A percentile compares a stretch with the other conserved stretches of the same genome.
These are phyloP conservation scores for Symbiodinium pilosum DNA, from an alignment of 73 alveolate genomes.

Conservation along the genomic window DNA sequence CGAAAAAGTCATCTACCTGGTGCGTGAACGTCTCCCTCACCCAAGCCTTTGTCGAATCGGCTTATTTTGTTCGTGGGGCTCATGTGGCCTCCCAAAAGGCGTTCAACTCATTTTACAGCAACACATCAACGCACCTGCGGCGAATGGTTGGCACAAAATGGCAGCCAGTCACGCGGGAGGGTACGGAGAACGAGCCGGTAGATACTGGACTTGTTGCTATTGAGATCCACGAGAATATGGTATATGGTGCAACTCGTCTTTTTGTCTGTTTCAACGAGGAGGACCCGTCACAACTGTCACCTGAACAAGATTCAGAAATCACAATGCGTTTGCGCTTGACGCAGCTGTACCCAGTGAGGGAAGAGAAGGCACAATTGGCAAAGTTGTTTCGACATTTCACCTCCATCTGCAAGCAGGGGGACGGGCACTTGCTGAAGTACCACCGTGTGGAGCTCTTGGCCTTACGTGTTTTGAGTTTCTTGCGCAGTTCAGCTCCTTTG, in stretches of 20 bases:
- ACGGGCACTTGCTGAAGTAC: constrained; percentile 68
- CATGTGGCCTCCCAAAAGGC: constrained; percentile 81
- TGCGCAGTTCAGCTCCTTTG: constrained; percentile 49
- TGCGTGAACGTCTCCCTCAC: constrained; percentile 71
- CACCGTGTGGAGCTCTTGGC: constrained; percentile 81
- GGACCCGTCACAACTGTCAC: constrained; percentile 50
- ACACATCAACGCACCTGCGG: constrained; percentile 38
- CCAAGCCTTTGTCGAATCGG: constrained; percentile 78
- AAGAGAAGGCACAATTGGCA: constrained; percentile 50
- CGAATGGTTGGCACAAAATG: constrained; percentile 65
- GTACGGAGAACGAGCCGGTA: not conserved
- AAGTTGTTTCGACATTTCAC: constrained; percentile 60
- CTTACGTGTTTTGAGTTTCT: constrained; percentile 29
- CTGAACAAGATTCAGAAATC: constrained; percentile 63
- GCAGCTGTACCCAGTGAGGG: constrained; percentile 38
- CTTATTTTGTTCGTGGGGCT: constrained; percentile 48
- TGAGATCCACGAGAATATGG: constrained; percentile 65
- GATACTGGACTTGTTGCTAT: constrained; percentile 61
- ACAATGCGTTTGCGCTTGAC: constrained; percentile 54
- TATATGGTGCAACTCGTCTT: constrained; percentile 39
- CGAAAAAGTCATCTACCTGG: constrained; percentile 67
- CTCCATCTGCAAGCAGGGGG: constrained; percentile 60
- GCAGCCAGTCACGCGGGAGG: constrained; percentile 30
- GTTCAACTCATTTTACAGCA: constrained; percentile 65
- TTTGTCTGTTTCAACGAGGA: constrained; percentile 65